A percentile compares a stretch with the other conserved stretches of the same genome.
phyloP scores from a whole-genome alignment of 2,329 filamentous ascomycete species.

The Alternaria sp. region DNA sequence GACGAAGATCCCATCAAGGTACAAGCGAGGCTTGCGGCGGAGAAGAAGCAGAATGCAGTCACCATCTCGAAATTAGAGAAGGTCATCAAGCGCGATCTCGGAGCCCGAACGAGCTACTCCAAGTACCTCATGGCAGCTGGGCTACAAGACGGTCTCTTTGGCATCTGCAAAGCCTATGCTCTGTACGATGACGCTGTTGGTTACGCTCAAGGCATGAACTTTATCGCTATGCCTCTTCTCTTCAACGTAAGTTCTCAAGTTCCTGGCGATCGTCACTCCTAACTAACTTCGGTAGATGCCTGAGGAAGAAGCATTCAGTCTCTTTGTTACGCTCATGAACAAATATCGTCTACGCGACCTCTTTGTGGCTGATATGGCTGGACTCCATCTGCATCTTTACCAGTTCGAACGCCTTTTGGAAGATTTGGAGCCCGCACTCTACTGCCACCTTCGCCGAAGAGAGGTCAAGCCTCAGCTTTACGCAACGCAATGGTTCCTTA shows the following conservation, averaged over 20 bases:
- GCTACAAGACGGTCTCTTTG: slow-evolving; percentile 91
- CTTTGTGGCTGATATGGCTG: slow-evolving; percentile 95
- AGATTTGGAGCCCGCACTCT: slow-evolving; percentile 90
- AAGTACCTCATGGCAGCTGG: slow-evolving; percentile 92
- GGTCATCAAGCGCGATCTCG: slow-evolving; percentile 86
- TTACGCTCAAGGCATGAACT: slow-evolving; percentile 99
- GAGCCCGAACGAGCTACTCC: slow-evolving; percentile 91
- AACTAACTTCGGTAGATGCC: slow-evolving; percentile 71
- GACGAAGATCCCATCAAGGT: slow-evolving; percentile 68
- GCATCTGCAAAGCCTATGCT: slow-evolving; percentile 96
- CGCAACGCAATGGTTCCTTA: slow-evolving; percentile 98
- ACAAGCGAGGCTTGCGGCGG: slow-evolving; percentile 67
- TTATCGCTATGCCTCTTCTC: slow-evolving; percentile 92
- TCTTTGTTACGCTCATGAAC: slow-evolving; percentile 94
- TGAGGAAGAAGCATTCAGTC: slow-evolving; percentile 93
- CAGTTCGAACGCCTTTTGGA: slow-evolving; percentile 94
- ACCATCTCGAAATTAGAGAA: slow-evolving; percentile 86
- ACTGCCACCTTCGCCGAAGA: slow-evolving; percentile 88
- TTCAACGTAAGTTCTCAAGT: slow-evolving; percentile 74
- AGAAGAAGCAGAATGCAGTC: slow-evolving; percentile 76
- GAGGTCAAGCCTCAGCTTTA: slow-evolving; percentile 92
- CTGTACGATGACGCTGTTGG: slow-evolving; percentile 93
- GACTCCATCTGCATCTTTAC: slow-evolving; percentile 89
- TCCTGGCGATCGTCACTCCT: slow-evolving; percentile 69
- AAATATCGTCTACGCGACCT: slow-evolving; percentile 92